Base-by-base conservation (phyloP, 805 yeast species). In the Wickerhamiella qilinensis region DNA sequence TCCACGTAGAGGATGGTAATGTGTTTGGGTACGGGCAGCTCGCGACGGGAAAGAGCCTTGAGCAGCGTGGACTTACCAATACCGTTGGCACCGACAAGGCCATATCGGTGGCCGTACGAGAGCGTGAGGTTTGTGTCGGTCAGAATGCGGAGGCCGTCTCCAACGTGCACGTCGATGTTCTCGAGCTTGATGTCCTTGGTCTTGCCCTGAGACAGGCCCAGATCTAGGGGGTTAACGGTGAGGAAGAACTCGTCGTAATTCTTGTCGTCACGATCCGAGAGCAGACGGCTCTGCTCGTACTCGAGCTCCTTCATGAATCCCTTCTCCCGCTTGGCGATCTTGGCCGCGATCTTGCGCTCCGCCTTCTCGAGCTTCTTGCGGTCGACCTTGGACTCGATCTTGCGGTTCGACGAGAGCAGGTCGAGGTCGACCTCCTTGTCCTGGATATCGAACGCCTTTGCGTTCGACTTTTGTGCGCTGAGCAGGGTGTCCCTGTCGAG, bases 71-170 rank as follows among this genome's bases (percentile, higher is more conserved):
- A 86, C 59, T 91, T 91, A 77, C 99, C 99, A 49, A 91, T 86
- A 88, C 99, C 99, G 65, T 91, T 91, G 57, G 86, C 93, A 60
- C 99, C 99, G 33, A 91, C 95, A 38, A 91, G 64, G 73, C 98
- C 99, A 51, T 91, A 91, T 57, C 97, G 74, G 58, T 81, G 84
- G 39, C 98, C 98, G 56, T 77, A 77, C 21, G 94, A 77, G 46
- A 91, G 69, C 1, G 94, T 76, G 47, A 91, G 71, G 19, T 85
- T 70, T 20, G 97, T 78, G 57, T 86, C 93, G 33, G 88, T 75
- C 46, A 91, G 68, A 39, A 91, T 88, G 62, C 98, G 74, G 59
- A 81, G 78, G 45, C 96, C 97, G 42, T 82, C 93, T 43, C 98
- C 97, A 43, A 91, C 96, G 54, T 85, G 85, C 43, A 91, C 66